Evolutionary conservation across 306 rosid genomes (phyloP), one percentile per base, ranked within the genome.

Genomic region (Acmispon strigosus): DNA sequence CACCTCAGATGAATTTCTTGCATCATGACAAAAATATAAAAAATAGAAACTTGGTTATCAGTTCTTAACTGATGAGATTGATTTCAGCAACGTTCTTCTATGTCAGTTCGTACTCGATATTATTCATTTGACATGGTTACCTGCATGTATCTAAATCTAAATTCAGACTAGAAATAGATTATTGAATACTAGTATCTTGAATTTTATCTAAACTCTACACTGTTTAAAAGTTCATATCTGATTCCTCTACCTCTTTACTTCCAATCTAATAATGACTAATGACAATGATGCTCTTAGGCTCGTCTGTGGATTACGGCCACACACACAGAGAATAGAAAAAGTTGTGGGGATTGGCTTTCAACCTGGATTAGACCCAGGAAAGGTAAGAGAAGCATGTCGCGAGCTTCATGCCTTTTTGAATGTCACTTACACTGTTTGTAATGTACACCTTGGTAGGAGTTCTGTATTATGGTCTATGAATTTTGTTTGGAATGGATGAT

Each of bases 311-410:
- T 84, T 77, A 44, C 85, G 76, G 70, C 99, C 96, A 4, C 99
- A 95, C 56, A 54, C 73, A 15, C 87, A 89, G 36, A 80, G 74
- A 83, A 90, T 86, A 47, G 96, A 87, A 76, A 87, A 88, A 75
- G 97, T 95, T 32, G 83, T 95, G 44, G 99, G 97, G 82, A 87
- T 95, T 68, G 97, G 97, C 75, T 95, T 89, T 85, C 99, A 95
- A 73, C 99, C 99, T 4, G 97, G 99, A 60, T 85, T 95, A 17
- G 99, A 95, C 80, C 86, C 86, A 12, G 86, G 91, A 58, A 91
- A 95, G 99, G 99, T 95, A 89, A 70, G 54, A 12, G 10, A 64
- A 70, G 4, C 42, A 47, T 22, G 42, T 61, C 52, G 1, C 75
- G 22, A 61, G 64, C 54, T 36, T 43, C 59, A n/a, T 63, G 6